A percentile compares a stretch with the other conserved stretches of the same genome.
These are phyloP conservation scores for Hippophae rhamnoides DNA, from an alignment of 306 rosid species.

Conservation along the genomic window DNA sequence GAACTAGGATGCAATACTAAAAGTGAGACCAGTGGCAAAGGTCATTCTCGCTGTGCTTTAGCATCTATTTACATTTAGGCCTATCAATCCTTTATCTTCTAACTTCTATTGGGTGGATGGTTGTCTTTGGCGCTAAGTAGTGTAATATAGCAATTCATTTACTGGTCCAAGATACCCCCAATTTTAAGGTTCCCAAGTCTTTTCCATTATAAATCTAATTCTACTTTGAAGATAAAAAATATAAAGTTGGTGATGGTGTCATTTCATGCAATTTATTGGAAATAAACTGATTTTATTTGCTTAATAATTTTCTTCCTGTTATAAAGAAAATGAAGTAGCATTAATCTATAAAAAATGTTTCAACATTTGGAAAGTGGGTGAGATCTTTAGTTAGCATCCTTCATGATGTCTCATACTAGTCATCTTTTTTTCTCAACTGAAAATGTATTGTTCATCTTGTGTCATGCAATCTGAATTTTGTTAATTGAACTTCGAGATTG, in stretches of 20 bases:
- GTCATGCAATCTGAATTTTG: constrained; percentile 5
- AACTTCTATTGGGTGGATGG: neutral
- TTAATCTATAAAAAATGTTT: neutral
- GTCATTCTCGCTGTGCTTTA: constrained; percentile 42
- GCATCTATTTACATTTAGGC: constrained; percentile 1
- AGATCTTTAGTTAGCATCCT: neutral
- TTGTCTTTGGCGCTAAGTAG: neutral
- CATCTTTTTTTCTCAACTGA: neutral
- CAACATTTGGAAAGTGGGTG: neutral
- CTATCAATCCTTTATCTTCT: constrained; percentile 1
- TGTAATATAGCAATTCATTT: neutral
- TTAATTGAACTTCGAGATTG: neutral
- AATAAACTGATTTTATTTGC: neutral
- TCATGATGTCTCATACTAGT: neutral
- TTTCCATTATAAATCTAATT: no score
- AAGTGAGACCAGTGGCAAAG: constrained; percentile 32
- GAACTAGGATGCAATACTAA: constrained; percentile 41
- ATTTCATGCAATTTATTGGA: neutral
- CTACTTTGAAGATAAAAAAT: no score
- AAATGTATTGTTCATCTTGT: neutral
- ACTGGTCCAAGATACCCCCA: no score
- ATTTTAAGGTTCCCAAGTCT: no score
- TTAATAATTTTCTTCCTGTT: neutral
- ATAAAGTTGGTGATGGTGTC: no score
- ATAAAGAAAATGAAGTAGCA: neutral